These are phyloP conservation scores for Suillus decipiens DNA, from an alignment of 768 basidiomycete species.

Conservation along the genomic window DNA sequence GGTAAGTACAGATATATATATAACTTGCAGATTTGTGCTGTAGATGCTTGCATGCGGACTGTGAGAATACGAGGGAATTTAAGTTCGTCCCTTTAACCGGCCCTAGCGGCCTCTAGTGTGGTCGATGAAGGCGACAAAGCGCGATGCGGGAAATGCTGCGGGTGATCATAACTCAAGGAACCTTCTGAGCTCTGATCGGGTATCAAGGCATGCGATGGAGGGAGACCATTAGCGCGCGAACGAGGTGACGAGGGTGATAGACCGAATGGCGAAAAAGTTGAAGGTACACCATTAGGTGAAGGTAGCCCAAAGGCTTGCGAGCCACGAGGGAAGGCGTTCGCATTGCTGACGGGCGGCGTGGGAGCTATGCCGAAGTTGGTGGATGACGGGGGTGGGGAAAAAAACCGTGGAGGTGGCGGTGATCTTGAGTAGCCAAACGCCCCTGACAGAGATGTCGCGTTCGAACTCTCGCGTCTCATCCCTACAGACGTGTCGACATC, in stretches of 20 bases:
- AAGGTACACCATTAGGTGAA: slow-evolving; percentile 23
- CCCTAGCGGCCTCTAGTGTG: slow-evolving; percentile 41
- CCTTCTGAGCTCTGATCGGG: slow-evolving; percentile 37
- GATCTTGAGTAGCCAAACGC: slow-evolving; percentile 35
- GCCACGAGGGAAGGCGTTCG: slow-evolving; percentile 29
- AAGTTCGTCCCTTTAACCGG: slow-evolving; percentile 41
- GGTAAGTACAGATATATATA: slow-evolving; percentile 43
- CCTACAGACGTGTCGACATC: slow-evolving; percentile 26
- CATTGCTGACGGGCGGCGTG: slow-evolving; percentile 26
- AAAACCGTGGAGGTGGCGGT: slow-evolving; percentile 35
- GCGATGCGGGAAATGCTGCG: slow-evolving; percentile 41
- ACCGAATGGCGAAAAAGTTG: slow-evolving; percentile 34
- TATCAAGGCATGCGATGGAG: slow-evolving; percentile 36
- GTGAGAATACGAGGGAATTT: slow-evolving; percentile 40
- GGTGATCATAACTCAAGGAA: slow-evolving; percentile 34
- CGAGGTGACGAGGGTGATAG: slow-evolving; percentile 34
- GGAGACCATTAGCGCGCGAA: slow-evolving; percentile 28
- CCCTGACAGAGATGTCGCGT: slow-evolving; percentile 24
- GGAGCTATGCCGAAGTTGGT: slow-evolving; percentile 30
- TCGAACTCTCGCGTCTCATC: slow-evolving; percentile 27
- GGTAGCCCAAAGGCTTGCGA: slow-evolving; percentile 34
- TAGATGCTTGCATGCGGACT: slow-evolving; percentile 40
- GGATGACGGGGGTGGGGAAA: slow-evolving; percentile 34
- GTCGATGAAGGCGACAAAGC: slow-evolving; percentile 40
- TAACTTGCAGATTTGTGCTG: slow-evolving; percentile 41